Base-by-base conservation (phyloP, 305 asterid species). In the Plantago lanceolata region DNA sequence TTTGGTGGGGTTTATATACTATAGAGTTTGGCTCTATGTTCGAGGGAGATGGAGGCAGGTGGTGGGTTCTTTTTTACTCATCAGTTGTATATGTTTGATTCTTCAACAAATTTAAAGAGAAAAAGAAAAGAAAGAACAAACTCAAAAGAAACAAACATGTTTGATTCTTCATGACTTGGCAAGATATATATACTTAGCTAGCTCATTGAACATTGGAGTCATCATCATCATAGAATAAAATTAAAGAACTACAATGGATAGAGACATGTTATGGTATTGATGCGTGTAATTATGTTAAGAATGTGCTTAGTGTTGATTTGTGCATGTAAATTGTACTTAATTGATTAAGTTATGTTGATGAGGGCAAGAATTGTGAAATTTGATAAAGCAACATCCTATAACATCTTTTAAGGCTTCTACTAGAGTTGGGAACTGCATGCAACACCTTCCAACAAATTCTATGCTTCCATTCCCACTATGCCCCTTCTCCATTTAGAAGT, bases 341-440 rank as follows among this genome's bases (percentile, higher is more conserved):
- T 2, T 9, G 3, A 40, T 54, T 65, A 45, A 31, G 51, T 16
- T 4, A 61, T 75, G 75, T 71, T 70, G 77, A 77, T 71, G 82
- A 75, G 47, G 71, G 71, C 45, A 76, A 75, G 71, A 69, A 24
- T 80, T 82, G 82, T 73, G 79, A 69, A 80, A 77, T 86, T 84
- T 86, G 85, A 89, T 80, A 81, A 86, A 86, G 85, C 77, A 68
- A 40, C 16, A 40, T 28, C 45, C 57, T 40, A 19, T 72, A 50
- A 70, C 84, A 81, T 82, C 95, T 84, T 86, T 86, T 82, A 59
- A 79, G 78, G 75, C 71, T 81, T 66, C 79, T 63, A 56, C 79
- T 63, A 56, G 76, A 79, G 70, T 64, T 69, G 69, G 76, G 60
- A 74, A 78, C 54, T 66, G 72, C 67, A 48, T 67, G 57, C 45